phyloP scores from a whole-genome alignment of 2,329 filamentous ascomycete genomes.

The Ophiocordyceps camponoti-saundersi region DNA sequence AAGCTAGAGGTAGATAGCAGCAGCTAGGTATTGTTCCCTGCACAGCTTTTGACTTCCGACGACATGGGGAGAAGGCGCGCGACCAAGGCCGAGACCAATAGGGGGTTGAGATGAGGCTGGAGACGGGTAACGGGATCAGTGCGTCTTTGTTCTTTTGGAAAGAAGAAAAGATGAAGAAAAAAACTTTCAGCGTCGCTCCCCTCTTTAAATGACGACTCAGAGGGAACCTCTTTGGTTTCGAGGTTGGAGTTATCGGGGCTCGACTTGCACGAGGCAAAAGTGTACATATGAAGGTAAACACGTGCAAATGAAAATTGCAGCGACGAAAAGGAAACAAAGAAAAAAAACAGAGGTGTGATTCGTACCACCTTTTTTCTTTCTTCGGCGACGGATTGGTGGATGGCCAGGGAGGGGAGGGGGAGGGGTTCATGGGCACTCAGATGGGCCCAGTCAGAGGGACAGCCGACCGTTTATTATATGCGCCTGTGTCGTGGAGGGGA shows the following conservation, averaged over 20 bases:
- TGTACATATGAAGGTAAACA: too few relatives aligned
- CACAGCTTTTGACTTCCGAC: not conserved
- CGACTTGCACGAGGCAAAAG: too few relatives aligned
- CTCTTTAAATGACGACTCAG: too few relatives aligned
- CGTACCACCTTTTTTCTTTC: not conserved
- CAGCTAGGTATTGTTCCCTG: not conserved
- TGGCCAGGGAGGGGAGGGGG: not conserved
- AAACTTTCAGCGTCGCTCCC: too few relatives aligned
- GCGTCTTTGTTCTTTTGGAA: too few relatives aligned
- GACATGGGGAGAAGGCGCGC: not conserved
- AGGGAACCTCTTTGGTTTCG: too few relatives aligned
- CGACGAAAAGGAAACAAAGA: too few relatives aligned
- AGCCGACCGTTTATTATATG: not conserved
- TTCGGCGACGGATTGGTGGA: not conserved
- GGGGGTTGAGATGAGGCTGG: not conserved
- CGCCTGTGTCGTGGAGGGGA: not conserved
- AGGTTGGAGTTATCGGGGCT: too few relatives aligned
- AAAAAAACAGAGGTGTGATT: not conserved
- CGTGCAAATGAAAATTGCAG: too few relatives aligned
- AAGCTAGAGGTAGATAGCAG: constrained; percentile 1
- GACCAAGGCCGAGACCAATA: not conserved
- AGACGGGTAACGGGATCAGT: not conserved
- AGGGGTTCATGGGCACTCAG: not conserved
- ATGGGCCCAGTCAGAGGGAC: not conserved
- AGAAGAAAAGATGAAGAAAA: too few relatives aligned